Percentiles rank a stretch among this genome's conserved stretches.
phyloP scores from a whole-genome alignment of 2,329 filamentous ascomycete genomes.

The Aspergillus carbonarius region DNA sequence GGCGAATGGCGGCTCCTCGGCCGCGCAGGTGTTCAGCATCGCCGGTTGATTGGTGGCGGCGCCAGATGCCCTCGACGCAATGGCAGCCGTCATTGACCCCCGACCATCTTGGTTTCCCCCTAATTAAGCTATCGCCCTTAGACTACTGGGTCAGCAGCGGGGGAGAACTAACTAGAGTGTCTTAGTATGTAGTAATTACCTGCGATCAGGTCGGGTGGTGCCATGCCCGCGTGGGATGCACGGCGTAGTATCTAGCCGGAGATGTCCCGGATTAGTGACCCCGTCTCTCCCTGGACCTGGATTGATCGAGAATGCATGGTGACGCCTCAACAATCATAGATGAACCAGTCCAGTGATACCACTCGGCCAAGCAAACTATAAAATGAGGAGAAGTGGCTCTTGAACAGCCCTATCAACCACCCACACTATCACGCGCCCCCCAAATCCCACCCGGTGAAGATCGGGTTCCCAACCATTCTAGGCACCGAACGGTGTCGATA shows the following conservation, averaged over 20 bases:
- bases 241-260: neutral
- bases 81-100: neutral
- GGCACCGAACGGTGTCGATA: neutral
- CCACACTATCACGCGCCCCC: neutral
- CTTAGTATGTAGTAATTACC: neutral
- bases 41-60: conserved; percentile 11
- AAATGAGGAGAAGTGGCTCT: neutral
- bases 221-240: neutral
- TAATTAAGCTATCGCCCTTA: neutral
- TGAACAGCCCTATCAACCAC: neutral
- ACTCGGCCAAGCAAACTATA: neutral
- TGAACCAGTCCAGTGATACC: neutral
- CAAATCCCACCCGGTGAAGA: neutral
- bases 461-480: neutral
- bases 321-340: neutral
- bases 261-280: neutral
- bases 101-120: neutral
- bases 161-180: neutral
- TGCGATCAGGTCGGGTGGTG: neutral
- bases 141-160: neutral
- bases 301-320: neutral
- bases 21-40: conserved; percentile 19
- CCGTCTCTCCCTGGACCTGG: neutral
- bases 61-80: neutral
- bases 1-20: conserved; percentile 26